Conservation (phyloP, 1,284 basidiomycete genomes). For the Phylloboletellus chloephorus region DNA sequence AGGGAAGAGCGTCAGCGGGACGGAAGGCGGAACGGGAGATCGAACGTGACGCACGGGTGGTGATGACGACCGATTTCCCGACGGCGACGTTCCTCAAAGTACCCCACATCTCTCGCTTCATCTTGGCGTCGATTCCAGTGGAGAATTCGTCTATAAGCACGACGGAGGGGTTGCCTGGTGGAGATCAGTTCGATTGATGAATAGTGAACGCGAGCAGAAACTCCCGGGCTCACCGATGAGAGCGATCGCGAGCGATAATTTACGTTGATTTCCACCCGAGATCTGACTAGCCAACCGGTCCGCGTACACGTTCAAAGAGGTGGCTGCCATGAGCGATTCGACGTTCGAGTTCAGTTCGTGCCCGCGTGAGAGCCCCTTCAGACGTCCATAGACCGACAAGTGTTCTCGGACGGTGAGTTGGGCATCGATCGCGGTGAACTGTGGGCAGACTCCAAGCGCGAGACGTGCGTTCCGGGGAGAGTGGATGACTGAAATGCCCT, state of each 20-base stretch:
- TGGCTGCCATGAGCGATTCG: conserved; percentile 52
- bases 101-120: conserved; percentile 79
- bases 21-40: not conserved
- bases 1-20: not conserved
- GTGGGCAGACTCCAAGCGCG: conserved; percentile 73
- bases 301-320: conserved; percentile 56
- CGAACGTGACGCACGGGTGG: conserved; percentile 49
- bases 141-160: conserved; percentile 81
- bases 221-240: conserved; percentile 53
- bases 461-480: conserved; percentile 58
- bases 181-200: not conserved
- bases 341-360: conserved; percentile 51
- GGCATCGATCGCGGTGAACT: conserved; percentile 77
- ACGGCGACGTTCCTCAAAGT: conserved; percentile 60
- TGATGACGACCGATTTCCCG: conserved; percentile 64
- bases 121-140: conserved; percentile 77
- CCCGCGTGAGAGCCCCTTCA: conserved; percentile 58
- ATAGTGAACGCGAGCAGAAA: not conserved
- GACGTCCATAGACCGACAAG: conserved; percentile 57
- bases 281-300: conserved; percentile 68
- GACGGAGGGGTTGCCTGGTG: conserved; percentile 65
- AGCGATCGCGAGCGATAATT: conserved; percentile 72
- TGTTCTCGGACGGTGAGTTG: conserved; percentile 76
- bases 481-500: conserved; percentile 55
- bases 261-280: conserved; percentile 78